A percentile compares a stretch with the other conserved stretches of the same genome.
Conservation (phyloP, 2,329 filamentous ascomycete species). For the Elsinoe arachidis region DNA sequence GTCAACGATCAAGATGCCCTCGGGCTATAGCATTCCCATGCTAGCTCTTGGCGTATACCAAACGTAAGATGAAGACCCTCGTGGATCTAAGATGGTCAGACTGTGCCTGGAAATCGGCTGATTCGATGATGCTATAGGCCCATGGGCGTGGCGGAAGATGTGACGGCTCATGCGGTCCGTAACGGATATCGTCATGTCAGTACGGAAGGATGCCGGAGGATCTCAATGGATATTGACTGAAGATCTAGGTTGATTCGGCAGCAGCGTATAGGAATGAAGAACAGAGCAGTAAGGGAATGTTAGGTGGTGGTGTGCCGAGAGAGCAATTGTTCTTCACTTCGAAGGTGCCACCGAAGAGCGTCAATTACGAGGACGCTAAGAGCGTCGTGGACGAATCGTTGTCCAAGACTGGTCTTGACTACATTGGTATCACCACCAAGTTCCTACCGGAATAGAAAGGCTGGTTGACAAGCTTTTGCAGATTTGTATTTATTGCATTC, state of each 20-base stretch:
- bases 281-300: constrained; percentile 46
- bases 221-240: background rate
- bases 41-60: constrained; percentile 46
- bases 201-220: background rate
- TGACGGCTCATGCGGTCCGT: constrained; percentile 49
- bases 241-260: constrained; percentile 49
- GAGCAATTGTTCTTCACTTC: constrained; percentile 54
- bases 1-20: constrained; percentile 45
- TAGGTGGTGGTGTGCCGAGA: constrained; percentile 43
- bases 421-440: constrained; percentile 22
- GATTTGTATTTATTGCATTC: constrained; percentile 44
- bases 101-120: constrained; percentile 27
- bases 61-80: constrained; percentile 19
- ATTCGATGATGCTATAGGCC: constrained; percentile 36
- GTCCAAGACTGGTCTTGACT: constrained; percentile 44
- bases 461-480: background rate
- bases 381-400: constrained; percentile 56
- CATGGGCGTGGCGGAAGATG: constrained; percentile 47
- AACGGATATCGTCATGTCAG: constrained; percentile 49
- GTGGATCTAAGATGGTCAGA: background rate
- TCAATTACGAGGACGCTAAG: constrained; percentile 58
- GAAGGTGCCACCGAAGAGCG: constrained; percentile 44
- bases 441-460: background rate
- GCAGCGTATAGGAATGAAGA: constrained; percentile 51
- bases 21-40: constrained; percentile 52